Evolutionary conservation across 306 rosid genomes (phyloP).

Genomic region (Trifolium fragiferum): DNA sequence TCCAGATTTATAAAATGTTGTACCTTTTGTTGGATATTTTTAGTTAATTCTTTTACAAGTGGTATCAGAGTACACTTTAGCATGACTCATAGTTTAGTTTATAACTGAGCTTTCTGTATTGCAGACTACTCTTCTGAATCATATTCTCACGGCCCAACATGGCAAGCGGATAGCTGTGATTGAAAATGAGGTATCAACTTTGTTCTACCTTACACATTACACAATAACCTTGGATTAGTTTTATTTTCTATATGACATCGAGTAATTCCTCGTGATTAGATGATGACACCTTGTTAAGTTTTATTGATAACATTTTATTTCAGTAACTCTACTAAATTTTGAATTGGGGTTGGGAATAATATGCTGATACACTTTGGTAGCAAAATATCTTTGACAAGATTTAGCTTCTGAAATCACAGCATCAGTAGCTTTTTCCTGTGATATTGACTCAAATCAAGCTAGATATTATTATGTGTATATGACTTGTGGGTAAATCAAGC

Average conservation of each 20-base stretch:
- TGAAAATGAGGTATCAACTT: conserved; percentile 77
- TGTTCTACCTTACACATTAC: not conserved
- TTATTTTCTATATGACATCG: not conserved
- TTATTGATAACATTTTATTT: conserved; percentile 9
- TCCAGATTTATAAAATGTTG: not conserved
- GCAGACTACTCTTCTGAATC: conserved; percentile 94
- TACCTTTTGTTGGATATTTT: not conserved
- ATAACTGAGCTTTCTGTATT: conserved; percentile 7
- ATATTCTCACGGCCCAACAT: conserved; percentile 83
- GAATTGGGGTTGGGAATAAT: conserved; percentile 14
- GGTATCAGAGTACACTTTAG: not conserved
- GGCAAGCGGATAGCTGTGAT: conserved; percentile 92
- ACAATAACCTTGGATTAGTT: not conserved
- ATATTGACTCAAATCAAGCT: not conserved
- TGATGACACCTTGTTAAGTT: conserved; percentile 9
- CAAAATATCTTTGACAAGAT: not conserved
- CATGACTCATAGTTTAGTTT: not conserved
- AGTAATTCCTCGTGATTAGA: conserved; percentile 18
- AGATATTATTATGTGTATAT: conserved; percentile 5
- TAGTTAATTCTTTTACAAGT: not conserved
- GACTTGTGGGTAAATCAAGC: not conserved
- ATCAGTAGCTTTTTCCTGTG: not conserved
- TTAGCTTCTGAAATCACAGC: not conserved
- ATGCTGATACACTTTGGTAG: not conserved
- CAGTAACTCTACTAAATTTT: not conserved